Evolutionary conservation across 2,329 filamentous ascomycete species (phyloP), one percentile per base, ranked within the genome.

Genomic region (Ramichloridium luteum): DNA sequence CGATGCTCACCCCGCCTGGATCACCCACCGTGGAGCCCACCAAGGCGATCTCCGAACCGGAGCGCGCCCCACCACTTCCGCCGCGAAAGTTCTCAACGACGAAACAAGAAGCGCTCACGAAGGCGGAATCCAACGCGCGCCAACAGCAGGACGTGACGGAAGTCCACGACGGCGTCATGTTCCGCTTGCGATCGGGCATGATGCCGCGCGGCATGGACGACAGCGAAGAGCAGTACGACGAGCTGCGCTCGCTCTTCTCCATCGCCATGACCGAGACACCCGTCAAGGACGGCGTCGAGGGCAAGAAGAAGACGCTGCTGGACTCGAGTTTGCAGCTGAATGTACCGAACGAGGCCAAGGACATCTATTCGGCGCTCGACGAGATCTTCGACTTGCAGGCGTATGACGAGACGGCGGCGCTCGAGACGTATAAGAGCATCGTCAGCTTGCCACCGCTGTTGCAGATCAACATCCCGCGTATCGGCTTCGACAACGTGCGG

Each of bases 131-230:
- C 25, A 70, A 69, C 12, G 70, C 83, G 18, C 50, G 37, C 31
- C 29, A 50, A 30, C 90, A 98, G 51, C 86, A 98, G 58, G 90
- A 98, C 57, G 88, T 94, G 4, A 85, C 85, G 9, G 90, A 98
- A 57, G 88, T 94, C 27, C 86, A 94, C 61, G 84, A 84, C 36
- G 90, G 88, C 48, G 81, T 93, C 15, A 73, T 94, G 36, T 85
- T 88, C 50, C 80, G 90, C 30, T 65, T 94, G n/a, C 81, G 90
- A 48, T 85, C 82, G 31, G 86, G 88, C 2, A 86, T 96, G 49
- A 76, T 70, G 35, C 72, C 83, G 4, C 69, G 68, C n/a, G 70
- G 68, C 3, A 62, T 71, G 18, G 73, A 82, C 35, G 59, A 67
- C 5, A 70, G 76, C 27, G 80, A 79, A 3, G 79, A 92, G 41